Evolutionary conservation across 495 filamentous ascomycete species (phyloP), one percentile per base, ranked within the genome.

Genomic region (Rostrohypoxylon terebratum): DNA sequence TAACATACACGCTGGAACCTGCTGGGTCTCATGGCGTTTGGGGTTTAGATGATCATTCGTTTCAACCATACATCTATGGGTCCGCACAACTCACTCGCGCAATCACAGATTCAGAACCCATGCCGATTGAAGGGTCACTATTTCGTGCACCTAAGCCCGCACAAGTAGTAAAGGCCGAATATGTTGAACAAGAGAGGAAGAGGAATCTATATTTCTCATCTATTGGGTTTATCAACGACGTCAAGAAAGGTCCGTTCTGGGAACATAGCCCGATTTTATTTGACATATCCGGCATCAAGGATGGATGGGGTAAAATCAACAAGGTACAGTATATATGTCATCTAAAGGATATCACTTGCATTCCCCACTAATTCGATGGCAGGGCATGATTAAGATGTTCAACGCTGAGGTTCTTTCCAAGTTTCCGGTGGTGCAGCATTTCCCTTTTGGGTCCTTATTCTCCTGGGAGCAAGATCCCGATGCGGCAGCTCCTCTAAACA

Each of bases 251-350:
- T 0, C 96, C 96, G 1, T 99, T 99, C 80, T 98, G 96, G 96
- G 96, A 98, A 74, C 96, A 99, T 76, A 96, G 93, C 65, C 96
- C 94, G 1, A 94, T 97, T 76, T 84, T 99, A 16, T 99, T 90
- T 76, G 96, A 99, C 80, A 94, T 99, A 34, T 95, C 92, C 4
- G 96, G 96, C 16, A 89, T 99, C 63, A 88, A 86, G 64, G 87
- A 91, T 60, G 96, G 96, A 34, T 99, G 96, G 96, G 96, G 90
- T 25, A 99, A 99, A 82, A 97, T 99, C 70, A 98, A 98, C 79
- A 98, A 98, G 87, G 92, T 92, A 77, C 18, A 63, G 77, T 45
- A n/a, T 38, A n/a, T 38, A 51, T 18, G 28, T 61, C 16, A 20
- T 44, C 47, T 13, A 14, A 13, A 9, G 36, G 45, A 66, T 33